Percentiles rank a stretch among this genome's conserved stretches.
These are phyloP conservation scores for Phaeosphaeriaceae sp. DNA, from an alignment of 2,329 filamentous ascomycete species.

Conservation along the genomic window DNA sequence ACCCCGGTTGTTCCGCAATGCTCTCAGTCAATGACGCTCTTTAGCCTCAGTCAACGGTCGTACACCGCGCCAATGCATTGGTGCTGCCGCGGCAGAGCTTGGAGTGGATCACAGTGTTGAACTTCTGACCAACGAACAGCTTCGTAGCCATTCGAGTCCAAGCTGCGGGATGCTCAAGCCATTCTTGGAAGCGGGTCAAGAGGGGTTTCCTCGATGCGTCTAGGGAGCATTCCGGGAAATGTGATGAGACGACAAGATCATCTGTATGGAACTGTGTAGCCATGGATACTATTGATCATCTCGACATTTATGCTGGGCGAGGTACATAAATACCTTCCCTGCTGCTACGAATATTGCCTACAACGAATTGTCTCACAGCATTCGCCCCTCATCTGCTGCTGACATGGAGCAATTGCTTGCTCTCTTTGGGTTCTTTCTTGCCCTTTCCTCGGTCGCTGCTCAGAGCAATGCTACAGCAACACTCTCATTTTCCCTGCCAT, in stretches of 20 bases:
- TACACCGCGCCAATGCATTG: slow-evolving; percentile 18
- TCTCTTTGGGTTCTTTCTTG: slow-evolving; percentile 23
- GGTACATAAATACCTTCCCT: slow-evolving; percentile 17
- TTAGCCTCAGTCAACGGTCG: slow-evolving; percentile 11
- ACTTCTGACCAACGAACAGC: slow-evolving; percentile 24
- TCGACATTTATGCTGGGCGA: neutral
- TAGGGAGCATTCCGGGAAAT: slow-evolving; percentile 17
- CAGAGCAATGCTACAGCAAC: slow-evolving; percentile 25
- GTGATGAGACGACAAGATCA: slow-evolving; percentile 9
- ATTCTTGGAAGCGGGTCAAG: slow-evolving; percentile 10
- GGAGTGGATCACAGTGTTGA: slow-evolving; percentile 24
- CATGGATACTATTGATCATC: neutral
- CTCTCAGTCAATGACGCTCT: slow-evolving; percentile 23
- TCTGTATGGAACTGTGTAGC: slow-evolving; percentile 7
- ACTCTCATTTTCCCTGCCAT: slow-evolving; percentile 38
- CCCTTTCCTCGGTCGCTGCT: slow-evolving; percentile 16
- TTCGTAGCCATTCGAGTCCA: slow-evolving; percentile 8
- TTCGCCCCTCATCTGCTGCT: slow-evolving; percentile 6
- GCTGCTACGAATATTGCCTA: neutral
- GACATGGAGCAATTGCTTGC: slow-evolving; percentile 29
- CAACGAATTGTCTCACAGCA: neutral
- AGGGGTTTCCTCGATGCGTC: slow-evolving; percentile 20
- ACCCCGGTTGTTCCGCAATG: slow-evolving; percentile 29
- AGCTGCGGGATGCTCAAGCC: slow-evolving; percentile 8
- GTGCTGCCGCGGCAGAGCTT: slow-evolving; percentile 20